Base-by-base conservation (phyloP, 2,329 filamentous ascomycete species). In the Sarocladiaceae sp. region DNA sequence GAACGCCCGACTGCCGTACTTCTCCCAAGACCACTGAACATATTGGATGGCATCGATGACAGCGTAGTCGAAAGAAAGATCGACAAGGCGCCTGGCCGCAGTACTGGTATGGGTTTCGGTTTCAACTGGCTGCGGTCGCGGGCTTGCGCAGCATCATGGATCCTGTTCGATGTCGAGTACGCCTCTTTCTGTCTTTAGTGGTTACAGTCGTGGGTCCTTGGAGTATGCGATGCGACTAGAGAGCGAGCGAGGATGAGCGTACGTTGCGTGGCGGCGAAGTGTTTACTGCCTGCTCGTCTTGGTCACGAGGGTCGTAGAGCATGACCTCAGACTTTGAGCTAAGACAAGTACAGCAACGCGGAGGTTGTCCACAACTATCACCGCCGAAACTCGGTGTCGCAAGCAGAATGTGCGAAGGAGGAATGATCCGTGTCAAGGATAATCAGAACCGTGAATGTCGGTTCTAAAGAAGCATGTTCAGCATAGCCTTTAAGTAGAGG, bases 1-100 rank as follows among this genome's bases (percentile, higher is more conserved):
- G 78, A 74, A 13, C 52, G 49, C 6, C 52, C 53, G 10, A 31
- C 66, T 60, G n/a, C 39, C 20, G 35, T 50, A 7, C 23, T 23
- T 22, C 35, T 15, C 13, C n/a, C 44, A 31, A 48, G 28, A 37
- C 55, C 53, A 18, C 52, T 52, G 39, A 54, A 54, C 20, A 55
- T 53, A 31, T 51, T 54, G 26, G 53, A 54, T 22, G 53, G 35
- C 49, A 53, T 56, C 5, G 33, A 33, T 20, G 46, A n/a, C 12
- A 20, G 37, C 15, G 8, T n/a, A 10, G 17, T 25, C 18, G 37
- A 8, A n/a, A n/a, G 20, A 35, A 11, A 15, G 29, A 20, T 29
- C 12, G 33, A 33, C 13, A 29, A 54, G 62, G 52, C 65, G 65
- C 33, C 67, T 65, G 33, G 33, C 15, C 33, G 33, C 15, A 17